These are phyloP conservation scores for Schizonepeta tenuifolia DNA, from an alignment of 257 asterid species.

Conservation along the genomic window DNA sequence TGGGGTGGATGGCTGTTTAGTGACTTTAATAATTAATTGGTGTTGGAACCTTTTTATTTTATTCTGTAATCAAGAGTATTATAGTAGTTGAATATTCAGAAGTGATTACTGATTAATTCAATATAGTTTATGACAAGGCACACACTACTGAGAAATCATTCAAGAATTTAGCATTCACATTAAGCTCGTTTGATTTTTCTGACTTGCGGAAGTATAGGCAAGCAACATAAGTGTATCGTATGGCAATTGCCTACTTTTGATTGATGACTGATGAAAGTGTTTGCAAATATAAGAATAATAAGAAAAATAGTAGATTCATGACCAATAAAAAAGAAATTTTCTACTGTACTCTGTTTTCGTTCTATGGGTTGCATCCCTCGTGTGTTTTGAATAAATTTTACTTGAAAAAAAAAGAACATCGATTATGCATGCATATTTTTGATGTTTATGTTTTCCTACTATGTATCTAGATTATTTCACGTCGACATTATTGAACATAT, in stretches of 20 bases:
- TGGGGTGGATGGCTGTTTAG: conserved; percentile 29
- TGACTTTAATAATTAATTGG: conserved; percentile 23
- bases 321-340: no score
- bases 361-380: no score
- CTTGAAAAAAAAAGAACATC: no score
- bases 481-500: no score
- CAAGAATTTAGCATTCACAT: background rate
- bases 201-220: background rate
- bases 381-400: no score
- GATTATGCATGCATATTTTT: background rate
- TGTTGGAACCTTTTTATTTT: background rate
- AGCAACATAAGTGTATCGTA: background rate
- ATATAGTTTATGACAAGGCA: conserved; percentile 19
- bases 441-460: no score
- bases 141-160: conserved; percentile 5
- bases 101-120: background rate
- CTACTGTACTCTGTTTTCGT: no score
- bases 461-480: no score
- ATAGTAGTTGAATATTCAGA: background rate
- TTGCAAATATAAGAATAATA: background rate
- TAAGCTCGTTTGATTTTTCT: background rate
- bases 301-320: background rate
- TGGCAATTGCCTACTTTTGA: background rate
- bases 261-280: background rate
- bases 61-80: background rate